Base-by-base conservation (phyloP, 345 rosid species). In the Mangifera indica region DNA sequence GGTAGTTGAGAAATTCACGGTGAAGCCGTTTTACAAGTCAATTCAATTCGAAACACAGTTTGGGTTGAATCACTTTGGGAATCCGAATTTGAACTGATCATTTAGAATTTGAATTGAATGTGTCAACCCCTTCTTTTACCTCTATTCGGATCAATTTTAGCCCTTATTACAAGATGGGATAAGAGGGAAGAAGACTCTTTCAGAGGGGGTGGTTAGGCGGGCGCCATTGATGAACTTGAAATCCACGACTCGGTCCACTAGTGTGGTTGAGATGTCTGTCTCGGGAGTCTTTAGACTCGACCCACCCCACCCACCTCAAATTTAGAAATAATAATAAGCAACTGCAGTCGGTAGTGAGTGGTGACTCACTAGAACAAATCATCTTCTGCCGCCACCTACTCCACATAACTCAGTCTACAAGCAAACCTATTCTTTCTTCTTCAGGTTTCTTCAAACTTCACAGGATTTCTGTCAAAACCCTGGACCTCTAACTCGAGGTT, bases 161-260 rank as follows among this genome's bases (percentile, higher is more conserved):
- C n/a, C n/a, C n/a, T n/a, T n/a, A n/a, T n/a, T n/a, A n/a, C n/a
- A 54, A 46, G n/a, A 9, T 46, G 26, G 40, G 4, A 26, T 25
- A 5, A 11, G n/a, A n/a, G 7, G 13, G n/a, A 5, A n/a, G 1
- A 45, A 45, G 54, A 64, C 17, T 15, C 25, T 65, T 65, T 65
- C 22, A 24, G 0, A 22, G 52, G 17, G 17, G 25, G 42, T 65
- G 40, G 72, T 57, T 57, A 26, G 25, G 44, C 37, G 14, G 22
- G 44, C 44, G 44, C 54, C 64, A 69, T 42, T 8, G 57, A 66
- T 56, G 72, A 57, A 69, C 63, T 69, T 56, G 42, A 40, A 14
- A 42, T 66, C 42, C 24, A 66, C 42, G 51, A 0, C 18, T 9
- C 3, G 0, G 12, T 10, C 10, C 11, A 5, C 11, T 2, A 55